Conservation (phyloP, 2,329 filamentous ascomycete genomes). For the Fusarium sp. region DNA sequence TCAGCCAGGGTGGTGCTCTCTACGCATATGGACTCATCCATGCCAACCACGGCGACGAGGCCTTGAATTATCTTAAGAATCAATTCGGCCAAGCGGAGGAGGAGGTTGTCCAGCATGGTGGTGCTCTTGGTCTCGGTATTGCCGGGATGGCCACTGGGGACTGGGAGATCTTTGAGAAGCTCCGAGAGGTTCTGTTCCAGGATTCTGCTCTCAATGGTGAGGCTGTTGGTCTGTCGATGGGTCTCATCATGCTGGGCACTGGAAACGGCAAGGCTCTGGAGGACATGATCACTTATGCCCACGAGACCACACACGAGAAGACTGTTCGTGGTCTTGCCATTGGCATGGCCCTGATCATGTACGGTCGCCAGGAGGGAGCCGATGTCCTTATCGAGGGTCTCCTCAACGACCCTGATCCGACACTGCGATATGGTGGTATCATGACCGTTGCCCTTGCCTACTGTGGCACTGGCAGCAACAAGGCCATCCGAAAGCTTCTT, state of each 20-base stretch:
- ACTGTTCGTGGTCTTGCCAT: conserved; percentile 95
- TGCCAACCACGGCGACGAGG: conserved; percentile 94
- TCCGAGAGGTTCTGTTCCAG: conserved; percentile 88
- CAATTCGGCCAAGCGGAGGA: conserved; percentile 83
- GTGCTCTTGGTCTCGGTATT: conserved; percentile 93
- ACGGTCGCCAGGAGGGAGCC: conserved; percentile 91
- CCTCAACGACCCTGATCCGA: conserved; percentile 92
- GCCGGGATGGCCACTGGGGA: conserved; percentile 98
- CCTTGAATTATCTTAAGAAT: conserved; percentile 81
- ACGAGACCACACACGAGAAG: conserved; percentile 99
- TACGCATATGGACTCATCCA: conserved; percentile 97
- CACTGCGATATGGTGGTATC: conserved; percentile 95
- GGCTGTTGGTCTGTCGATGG: conserved; percentile 95
- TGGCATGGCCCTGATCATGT: conserved; percentile 99
- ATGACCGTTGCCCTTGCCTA: conserved; percentile 99
- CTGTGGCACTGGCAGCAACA: conserved; percentile 97
- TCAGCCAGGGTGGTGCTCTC: conserved; percentile 94
- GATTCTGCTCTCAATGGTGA: conserved; percentile 98
- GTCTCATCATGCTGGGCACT: conserved; percentile 98
- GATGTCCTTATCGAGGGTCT: conserved; percentile 95
- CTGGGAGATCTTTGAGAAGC: conserved; percentile 89
- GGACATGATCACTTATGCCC: conserved; percentile 97
- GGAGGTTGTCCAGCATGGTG: conserved; percentile 97
- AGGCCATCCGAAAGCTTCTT: conserved; percentile 94
- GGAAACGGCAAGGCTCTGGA: conserved; percentile 93